Base-by-base conservation (phyloP, 305 asterid species). In the Rubia balearica region DNA sequence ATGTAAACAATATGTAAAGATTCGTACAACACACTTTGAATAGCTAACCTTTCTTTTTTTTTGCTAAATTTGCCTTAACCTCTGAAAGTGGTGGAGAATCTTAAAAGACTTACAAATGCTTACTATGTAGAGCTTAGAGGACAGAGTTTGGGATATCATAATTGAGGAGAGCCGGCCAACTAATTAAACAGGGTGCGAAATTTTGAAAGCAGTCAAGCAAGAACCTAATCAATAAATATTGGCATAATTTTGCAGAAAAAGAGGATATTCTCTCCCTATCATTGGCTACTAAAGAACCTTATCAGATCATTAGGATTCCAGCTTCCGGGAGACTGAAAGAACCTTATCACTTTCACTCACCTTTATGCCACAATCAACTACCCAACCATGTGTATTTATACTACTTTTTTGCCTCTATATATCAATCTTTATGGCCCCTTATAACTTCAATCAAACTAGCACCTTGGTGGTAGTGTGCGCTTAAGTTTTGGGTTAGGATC, bases 241-340 rank as follows among this genome's bases (percentile, higher is more conserved):
- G 21, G 57, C 57, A 60, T 79, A 57, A 62, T 40, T 73, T 30
- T 53, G 41, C 59, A n/a, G 67, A 65, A 61, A 69, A 75, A 65
- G 33, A 30, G 77, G 24, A 60, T 77, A 74, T 75, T 72, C 75
- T 43, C 77, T 55, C 59, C 70, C 24, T 73, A 51, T 59, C 45
- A 78, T 74, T 78, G 76, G 79, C 69, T 78, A 12, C 10, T 21
- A 24, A 8, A 48, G 75, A 78, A 78, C 63, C 73, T 75, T 75
- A 75, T 73, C 73, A 33, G 62, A 45, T 19, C 22, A 61, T 63
- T 30, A 61, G 65, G 57, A 61, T 61, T 61, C 65, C 65, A n/a
- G 62, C 33, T 75, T 73, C 75, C 73, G 65, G 30, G 55, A 59
- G 75, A 72, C 68, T 51, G 57, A 71, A 62, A 67, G 63, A 78